phyloP scores from a whole-genome alignment of 1,139 yeast species.

The Suhomyces anneliseae region DNA sequence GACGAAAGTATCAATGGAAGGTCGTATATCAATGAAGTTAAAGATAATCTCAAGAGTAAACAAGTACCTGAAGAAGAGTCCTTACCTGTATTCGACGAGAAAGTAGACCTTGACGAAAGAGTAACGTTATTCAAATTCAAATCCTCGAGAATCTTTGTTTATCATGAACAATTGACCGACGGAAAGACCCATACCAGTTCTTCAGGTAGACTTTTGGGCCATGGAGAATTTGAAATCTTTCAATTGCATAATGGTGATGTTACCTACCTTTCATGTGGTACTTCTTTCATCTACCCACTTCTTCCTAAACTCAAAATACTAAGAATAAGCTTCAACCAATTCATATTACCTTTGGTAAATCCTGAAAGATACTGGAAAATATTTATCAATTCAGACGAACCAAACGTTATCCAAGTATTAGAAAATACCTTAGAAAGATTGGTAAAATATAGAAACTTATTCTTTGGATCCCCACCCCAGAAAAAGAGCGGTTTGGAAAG shows the following conservation, averaged over 20 bases:
- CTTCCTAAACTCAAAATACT: constrained; percentile 60
- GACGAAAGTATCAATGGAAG: constrained; percentile 27
- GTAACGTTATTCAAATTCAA: constrained; percentile 38
- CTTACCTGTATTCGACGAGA: constrained; percentile 4
- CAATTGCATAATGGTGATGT: constrained; percentile 64
- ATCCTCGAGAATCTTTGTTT: constrained; percentile 43
- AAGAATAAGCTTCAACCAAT: constrained; percentile 52
- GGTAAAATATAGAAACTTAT: constrained; percentile 49
- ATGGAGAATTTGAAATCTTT: constrained; percentile 64
- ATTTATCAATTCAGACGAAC: constrained; percentile 42
- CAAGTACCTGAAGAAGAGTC: constrained; percentile 6
- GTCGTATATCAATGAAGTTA: constrained; percentile 27
- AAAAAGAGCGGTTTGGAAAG: constrained; percentile 3
- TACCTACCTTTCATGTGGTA: constrained; percentile 60
- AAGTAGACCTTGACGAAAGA: constrained; percentile 34
- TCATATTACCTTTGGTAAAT: constrained; percentile 63
- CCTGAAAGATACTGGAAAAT: constrained; percentile 77
- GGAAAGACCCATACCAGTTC: constrained; percentile 12
- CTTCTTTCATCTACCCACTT: constrained; percentile 60
- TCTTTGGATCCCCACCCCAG: constrained; percentile 12
- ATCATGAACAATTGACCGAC: constrained; percentile 37
- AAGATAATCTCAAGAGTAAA: constrained; percentile 26
- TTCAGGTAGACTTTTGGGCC: constrained; percentile 54
- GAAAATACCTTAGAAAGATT: constrained; percentile 39
- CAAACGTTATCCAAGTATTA: constrained; percentile 30